Evolutionary conservation across 1,284 basidiomycete species (phyloP).

Genomic region (Pascua sp.): DNA sequence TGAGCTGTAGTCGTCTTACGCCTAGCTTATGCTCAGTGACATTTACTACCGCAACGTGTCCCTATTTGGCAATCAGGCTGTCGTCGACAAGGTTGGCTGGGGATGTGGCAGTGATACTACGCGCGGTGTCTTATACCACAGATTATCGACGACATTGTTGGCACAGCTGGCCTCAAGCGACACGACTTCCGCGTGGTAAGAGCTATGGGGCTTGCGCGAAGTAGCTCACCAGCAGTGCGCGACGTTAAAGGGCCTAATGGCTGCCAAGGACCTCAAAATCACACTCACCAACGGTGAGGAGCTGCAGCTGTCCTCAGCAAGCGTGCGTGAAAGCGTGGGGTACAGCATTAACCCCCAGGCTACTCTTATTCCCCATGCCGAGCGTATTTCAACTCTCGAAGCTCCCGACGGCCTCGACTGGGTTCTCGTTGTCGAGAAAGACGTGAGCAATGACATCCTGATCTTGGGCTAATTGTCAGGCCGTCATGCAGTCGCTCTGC

Average conservation of each 20-base stretch:
- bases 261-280: conserved; percentile 62
- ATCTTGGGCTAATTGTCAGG: conserved; percentile 53
- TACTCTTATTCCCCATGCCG: conserved; percentile 68
- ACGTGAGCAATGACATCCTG: conserved; percentile 53
- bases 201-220: too few relatives aligned
- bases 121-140: conserved; percentile 41
- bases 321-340: conserved; percentile 52
- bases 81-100: conserved; percentile 64
- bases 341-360: conserved; percentile 52
- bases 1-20: conserved; percentile 4
- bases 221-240: conserved; percentile 61
- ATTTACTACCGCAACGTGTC: conserved; percentile 78
- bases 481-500: conserved; percentile 79
- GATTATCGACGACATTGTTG: conserved; percentile 84
- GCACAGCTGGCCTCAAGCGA: conserved; percentile 68
- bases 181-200: conserved; percentile 74
- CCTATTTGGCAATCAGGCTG: conserved; percentile 68
- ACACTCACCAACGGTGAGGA: conserved; percentile 58
- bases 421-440: conserved; percentile 87
- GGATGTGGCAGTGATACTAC: conserved; percentile 12
- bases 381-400: conserved; percentile 63
- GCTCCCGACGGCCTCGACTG: conserved; percentile 60
- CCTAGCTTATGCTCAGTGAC: conserved; percentile 57
- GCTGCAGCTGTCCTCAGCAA: conserved; percentile 55
- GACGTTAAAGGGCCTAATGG: conserved; percentile 77